Conservation (phyloP, 1,284 basidiomycete genomes). For the Ganoderma resinaceum region DNA sequence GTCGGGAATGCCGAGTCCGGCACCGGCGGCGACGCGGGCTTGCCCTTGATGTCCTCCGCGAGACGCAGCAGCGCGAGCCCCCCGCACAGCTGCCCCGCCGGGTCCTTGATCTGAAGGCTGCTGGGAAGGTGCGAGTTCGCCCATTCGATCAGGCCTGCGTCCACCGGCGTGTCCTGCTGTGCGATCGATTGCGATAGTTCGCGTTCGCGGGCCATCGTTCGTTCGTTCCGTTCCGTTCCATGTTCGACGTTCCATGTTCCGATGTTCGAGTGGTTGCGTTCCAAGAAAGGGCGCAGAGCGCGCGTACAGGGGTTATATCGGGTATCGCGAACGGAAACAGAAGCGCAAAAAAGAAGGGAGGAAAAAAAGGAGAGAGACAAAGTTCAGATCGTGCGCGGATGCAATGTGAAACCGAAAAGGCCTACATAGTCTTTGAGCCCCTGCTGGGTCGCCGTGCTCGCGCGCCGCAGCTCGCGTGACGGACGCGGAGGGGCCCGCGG, state of each 20-base stretch:
- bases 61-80: conserved; percentile 80
- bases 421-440: conserved; percentile 46
- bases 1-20: conserved; percentile 83
- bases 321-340: conserved; percentile 15
- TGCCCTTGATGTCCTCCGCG: conserved; percentile 79
- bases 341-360: conserved; percentile 12
- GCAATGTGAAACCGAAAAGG: conserved; percentile 29
- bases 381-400: conserved; percentile 25
- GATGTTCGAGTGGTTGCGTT: conserved; percentile 6
- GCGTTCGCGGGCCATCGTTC: not conserved
- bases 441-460: conserved; percentile 41
- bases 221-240: conserved; percentile 9
- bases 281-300: conserved; percentile 22
- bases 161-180: conserved; percentile 44
- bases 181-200: not conserved
- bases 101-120: conserved; percentile 68
- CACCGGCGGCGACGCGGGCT: conserved; percentile 69
- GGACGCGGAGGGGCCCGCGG: conserved; percentile 62
- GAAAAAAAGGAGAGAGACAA: conserved; percentile 23
- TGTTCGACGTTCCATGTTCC: conserved; percentile 3
- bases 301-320: conserved; percentile 15
- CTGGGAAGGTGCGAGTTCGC: conserved; percentile 83
- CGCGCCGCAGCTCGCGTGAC: conserved; percentile 62
- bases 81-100: conserved; percentile 56
- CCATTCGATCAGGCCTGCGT: conserved; percentile 79